Evolutionary conservation across 192 early-diverging fungal genomes (phyloP), one percentile per base, ranked within the genome.

Genomic region (Coemansia sp.): DNA sequence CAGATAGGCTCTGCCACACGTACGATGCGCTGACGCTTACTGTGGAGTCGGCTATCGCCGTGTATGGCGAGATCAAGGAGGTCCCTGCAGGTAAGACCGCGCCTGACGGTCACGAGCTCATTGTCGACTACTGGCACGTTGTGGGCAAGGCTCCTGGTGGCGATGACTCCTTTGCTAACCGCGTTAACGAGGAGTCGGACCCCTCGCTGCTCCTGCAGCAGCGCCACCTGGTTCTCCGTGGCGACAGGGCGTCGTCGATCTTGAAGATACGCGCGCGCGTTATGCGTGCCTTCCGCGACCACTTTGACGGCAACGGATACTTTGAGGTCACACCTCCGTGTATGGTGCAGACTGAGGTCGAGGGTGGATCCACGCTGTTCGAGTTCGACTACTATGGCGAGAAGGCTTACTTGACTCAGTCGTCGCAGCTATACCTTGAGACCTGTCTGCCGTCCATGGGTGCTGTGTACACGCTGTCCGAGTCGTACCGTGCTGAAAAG

Each of bases 341-440:
- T 74, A 94, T 99, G 95, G 98, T 99, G 26, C 97, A 99, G 86
- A 99, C 97, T 43, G 96, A 98, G 80, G 96, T 97, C 13, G 98
- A 99, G 85, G 98, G 98, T 62, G 98, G 98, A 8, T 89, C 89
- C 42, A 98, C 97, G 8, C 87, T 99, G 62, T 99, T 99, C 62
- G 84, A 86, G 49, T 91, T 99, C 77, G 83, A 98, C 74, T 99
- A 99, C 85, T 99, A 99, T 70, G 96, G 94, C 39, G 93, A 98
- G 75, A 80, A 90, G 76, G 96, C 97, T 8, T 99, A 97, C 79
- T 87, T 99, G 78, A 98, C 98, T 4, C 98, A 99, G 86, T 95
- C 94, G 30, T 97, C 96, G 46, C 98, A 99, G 86, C 89, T 99
- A 64, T 99, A 99, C 75, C 86, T 99, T 46, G 98, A 99, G 80